Percentiles rank a stretch among this genome's conserved stretches.
phyloP scores from a whole-genome alignment of 768 basidiomycete species.

The Boletus tomentosulus region DNA sequence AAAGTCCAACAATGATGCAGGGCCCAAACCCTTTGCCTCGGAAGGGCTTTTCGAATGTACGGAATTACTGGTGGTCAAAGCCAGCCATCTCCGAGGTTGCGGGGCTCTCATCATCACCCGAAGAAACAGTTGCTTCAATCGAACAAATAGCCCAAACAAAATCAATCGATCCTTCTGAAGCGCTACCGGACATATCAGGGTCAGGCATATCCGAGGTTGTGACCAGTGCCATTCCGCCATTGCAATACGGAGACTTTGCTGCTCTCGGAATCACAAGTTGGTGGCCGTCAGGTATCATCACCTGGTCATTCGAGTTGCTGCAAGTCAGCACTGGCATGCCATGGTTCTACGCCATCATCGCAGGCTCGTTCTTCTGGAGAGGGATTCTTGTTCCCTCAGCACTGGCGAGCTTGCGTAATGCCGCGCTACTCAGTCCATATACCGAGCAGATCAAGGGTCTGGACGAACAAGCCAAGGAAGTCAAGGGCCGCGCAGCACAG shows the following conservation, averaged over 20 bases:
- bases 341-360: constrained; percentile 82
- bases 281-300: constrained; percentile 64
- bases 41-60: constrained; percentile 15
- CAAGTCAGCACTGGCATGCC: constrained; percentile 68
- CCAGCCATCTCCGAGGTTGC: constrained; percentile 5
- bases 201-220: constrained; percentile 22
- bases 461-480: constrained; percentile 37
- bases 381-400: constrained; percentile 56
- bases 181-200: constrained; percentile 7
- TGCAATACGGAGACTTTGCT: constrained; percentile 71
- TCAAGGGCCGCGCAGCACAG: constrained; percentile 37
- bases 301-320: constrained; percentile 61
- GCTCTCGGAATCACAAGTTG: constrained; percentile 60
- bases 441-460: constrained; percentile 49
- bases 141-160: background rate
- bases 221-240: constrained; percentile 36
- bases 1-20: background rate
- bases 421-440: constrained; percentile 39
- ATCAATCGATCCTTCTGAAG: background rate
- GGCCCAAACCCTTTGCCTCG: constrained; percentile 2
- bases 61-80: constrained; percentile 34
- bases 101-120: background rate
- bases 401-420: constrained; percentile 52
- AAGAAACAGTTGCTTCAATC: background rate
- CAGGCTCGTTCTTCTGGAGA: constrained; percentile 59